Conservation (phyloP, 148 eudicot species). For the Nepenthes gracilis region DNA sequence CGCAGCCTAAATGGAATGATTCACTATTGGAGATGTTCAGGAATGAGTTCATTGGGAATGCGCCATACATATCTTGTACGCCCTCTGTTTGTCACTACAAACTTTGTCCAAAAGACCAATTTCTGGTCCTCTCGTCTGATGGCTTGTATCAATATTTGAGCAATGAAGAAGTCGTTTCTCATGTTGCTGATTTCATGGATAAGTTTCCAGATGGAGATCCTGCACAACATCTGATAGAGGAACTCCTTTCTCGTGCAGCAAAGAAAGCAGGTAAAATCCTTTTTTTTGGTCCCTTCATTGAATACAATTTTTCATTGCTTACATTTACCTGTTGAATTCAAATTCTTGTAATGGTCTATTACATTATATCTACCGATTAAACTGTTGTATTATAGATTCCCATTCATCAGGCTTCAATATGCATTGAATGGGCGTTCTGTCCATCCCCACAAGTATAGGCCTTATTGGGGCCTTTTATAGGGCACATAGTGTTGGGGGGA, state of each 20-base stretch:
- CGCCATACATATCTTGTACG: constrained; percentile 74
- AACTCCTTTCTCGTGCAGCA: constrained; percentile 92
- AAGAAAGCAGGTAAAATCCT: constrained; percentile 81
- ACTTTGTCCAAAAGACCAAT: constrained; percentile 79
- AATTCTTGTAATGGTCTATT: background rate
- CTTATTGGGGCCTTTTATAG: too few species aligned
- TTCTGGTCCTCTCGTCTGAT: constrained; percentile 95
- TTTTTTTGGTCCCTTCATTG: background rate
- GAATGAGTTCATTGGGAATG: constrained; percentile 85
- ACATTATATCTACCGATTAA: background rate
- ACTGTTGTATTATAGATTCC: too few species aligned
- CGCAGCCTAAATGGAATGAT: constrained; percentile 90
- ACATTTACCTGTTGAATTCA: background rate
- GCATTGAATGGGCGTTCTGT: too few species aligned
- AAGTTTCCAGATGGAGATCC: constrained; percentile 98
- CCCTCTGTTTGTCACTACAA: constrained; percentile 89
- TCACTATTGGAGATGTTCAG: constrained; percentile 89
- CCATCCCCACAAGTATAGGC: too few species aligned
- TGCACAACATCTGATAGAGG: constrained; percentile 97
- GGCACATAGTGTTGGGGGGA: too few species aligned
- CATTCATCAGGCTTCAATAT: too few species aligned
- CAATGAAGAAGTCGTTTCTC: constrained; percentile 91
- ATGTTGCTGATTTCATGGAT: constrained; percentile 82
- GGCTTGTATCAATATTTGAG: constrained; percentile 92
- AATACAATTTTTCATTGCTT: background rate